Percentiles rank a stretch among this genome's conserved stretches.
phyloP scores from a whole-genome alignment of 2,329 filamentous ascomycete genomes.

The Aspergillaceae sp. region DNA sequence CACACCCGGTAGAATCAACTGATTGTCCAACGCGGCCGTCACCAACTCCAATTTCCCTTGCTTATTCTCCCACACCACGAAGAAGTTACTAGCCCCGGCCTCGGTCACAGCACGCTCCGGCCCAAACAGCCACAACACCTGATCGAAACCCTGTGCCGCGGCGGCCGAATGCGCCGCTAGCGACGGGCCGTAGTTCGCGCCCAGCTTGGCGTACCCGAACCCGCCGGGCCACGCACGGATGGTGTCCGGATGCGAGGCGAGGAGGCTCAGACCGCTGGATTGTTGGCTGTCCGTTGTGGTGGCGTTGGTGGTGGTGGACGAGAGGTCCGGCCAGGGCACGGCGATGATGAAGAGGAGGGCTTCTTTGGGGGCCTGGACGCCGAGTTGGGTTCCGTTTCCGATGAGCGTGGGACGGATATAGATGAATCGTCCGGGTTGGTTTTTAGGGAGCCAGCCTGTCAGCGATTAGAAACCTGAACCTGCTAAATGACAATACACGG shows the following conservation, averaged over 20 bases:
- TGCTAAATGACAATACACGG: not conserved
- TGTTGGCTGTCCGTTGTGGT: slow-evolving; percentile 9
- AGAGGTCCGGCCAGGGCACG: slow-evolving; percentile 32
- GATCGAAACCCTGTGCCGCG: slow-evolving; percentile 63
- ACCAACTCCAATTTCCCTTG: slow-evolving; percentile 61
- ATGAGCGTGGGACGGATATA: slow-evolving; percentile 86
- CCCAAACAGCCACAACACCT: slow-evolving; percentile 92
- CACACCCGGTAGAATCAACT: slow-evolving; percentile 79
- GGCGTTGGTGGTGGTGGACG: slow-evolving; percentile 12
- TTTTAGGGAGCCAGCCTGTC: slow-evolving; percentile 65
- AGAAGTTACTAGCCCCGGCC: slow-evolving; percentile 88
- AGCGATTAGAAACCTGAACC: not conserved
- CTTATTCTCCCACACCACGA: slow-evolving; percentile 61
- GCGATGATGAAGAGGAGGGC: slow-evolving; percentile 83
- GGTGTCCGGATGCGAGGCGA: slow-evolving; percentile 72
- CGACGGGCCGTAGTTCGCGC: slow-evolving; percentile 85
- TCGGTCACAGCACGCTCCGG: slow-evolving; percentile 71
- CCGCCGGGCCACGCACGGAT: slow-evolving; percentile 89
- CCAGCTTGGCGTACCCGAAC: slow-evolving; percentile 85
- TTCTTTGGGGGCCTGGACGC: slow-evolving; percentile 69
- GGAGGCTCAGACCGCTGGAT: slow-evolving; percentile 50
- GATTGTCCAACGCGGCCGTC: slow-evolving; percentile 73
- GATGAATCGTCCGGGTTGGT: slow-evolving; percentile 56
- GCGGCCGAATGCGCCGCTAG: slow-evolving; percentile 72
- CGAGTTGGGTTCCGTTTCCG: slow-evolving; percentile 69